phyloP scores from a whole-genome alignment of 2,329 filamentous ascomycete species.

The Phyllosticta citrichinensis region DNA sequence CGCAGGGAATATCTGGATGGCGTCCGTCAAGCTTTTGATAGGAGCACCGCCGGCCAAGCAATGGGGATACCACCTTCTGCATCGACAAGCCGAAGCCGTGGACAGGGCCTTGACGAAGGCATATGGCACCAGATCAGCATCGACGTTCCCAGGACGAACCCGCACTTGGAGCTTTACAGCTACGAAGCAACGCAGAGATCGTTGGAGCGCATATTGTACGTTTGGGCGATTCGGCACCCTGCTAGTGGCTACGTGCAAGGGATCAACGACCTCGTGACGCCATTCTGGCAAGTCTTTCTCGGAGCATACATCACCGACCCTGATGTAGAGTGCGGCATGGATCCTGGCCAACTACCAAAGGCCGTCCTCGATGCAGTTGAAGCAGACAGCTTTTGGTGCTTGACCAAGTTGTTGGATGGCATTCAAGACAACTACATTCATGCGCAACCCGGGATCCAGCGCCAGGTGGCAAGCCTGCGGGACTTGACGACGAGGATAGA shows the following conservation, averaged over 20 bases:
- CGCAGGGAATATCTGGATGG: conserved; percentile 94
- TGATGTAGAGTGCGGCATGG: conserved; percentile 89
- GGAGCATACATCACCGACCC: conserved; percentile 90
- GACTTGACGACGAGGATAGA: conserved; percentile 91
- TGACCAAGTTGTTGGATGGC: conserved; percentile 94
- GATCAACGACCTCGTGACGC: conserved; percentile 95
- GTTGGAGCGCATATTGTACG: conserved; percentile 86
- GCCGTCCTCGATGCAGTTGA: conserved; percentile 92
- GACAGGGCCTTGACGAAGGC: conserved; percentile 83
- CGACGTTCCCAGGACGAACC: conserved; percentile 91
- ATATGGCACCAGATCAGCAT: conserved; percentile 99
- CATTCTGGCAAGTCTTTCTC: conserved; percentile 96
- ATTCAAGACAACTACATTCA: conserved; percentile 99
- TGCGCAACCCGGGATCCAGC: conserved; percentile 90
- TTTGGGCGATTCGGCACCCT: conserved; percentile 96
- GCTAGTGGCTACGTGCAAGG: conserved; percentile 97
- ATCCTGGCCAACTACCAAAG: conserved; percentile 84
- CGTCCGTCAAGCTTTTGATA: conserved; percentile 58
- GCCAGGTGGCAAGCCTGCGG: conserved; percentile 79
- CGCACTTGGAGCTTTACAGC: conserved; percentile 86
- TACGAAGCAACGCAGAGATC: conserved; percentile 95
- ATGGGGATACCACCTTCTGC: conserved; percentile 27
- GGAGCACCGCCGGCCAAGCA: conserved; percentile 45
- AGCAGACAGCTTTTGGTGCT: conserved; percentile 95
- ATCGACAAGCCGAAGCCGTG: conserved; percentile 45